Base-by-base conservation (phyloP, 2,329 filamentous ascomycete species). In the Rhinocladiella similis region DNA sequence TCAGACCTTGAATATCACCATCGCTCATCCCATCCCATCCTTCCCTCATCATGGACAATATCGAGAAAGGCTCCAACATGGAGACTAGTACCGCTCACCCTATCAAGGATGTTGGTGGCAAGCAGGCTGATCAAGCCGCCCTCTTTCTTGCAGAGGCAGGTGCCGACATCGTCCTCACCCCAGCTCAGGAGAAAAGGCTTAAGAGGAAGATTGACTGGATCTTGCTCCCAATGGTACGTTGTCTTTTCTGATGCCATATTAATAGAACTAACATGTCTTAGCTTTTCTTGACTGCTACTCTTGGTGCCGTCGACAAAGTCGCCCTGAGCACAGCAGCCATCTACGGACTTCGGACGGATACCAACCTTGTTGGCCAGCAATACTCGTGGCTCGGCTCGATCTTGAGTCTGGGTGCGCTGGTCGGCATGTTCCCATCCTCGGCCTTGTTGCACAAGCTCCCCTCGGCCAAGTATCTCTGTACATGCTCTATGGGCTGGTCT, bases 401-500 rank as follows among this genome's bases (percentile, higher is more conserved):
- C 51, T 81, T 82, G 66, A 81, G 80, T 62, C 76, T 81, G 56
- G 79, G 78, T 39, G 78, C 75, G 55, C 69, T 79, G n/a, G 66
- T 75, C 33, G 75, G 74, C 6, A 75, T 79, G 52, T 75, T 77
- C 27, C 75, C 65, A 14, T 66, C 60, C 18, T 62, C 56, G 20
- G 54, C 59, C 43, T 69, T 81, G 0, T 74, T 82, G 7, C 78
- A 80, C 49, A 72, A 70, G 10, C 29, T 33, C 29, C 29, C 29
- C 7, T 74, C 80, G 5, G 79, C 75, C n/a, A 77, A 76, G 59
- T 77, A 80, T 62, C 80, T 84, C 72, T 79, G 82, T 62, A 73
- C 84, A 52, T 83, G 80, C 0, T 77, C 76, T 1, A 81, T 78
- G 3, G 83, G 79, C 20, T 85, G 81, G 81, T 84, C 83, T 49